A percentile compares a stretch with the other conserved stretches of the same genome.
These are phyloP conservation scores for Tausonia pullulans DNA, from an alignment of 1,284 basidiomycete species.

Conservation along the genomic window DNA sequence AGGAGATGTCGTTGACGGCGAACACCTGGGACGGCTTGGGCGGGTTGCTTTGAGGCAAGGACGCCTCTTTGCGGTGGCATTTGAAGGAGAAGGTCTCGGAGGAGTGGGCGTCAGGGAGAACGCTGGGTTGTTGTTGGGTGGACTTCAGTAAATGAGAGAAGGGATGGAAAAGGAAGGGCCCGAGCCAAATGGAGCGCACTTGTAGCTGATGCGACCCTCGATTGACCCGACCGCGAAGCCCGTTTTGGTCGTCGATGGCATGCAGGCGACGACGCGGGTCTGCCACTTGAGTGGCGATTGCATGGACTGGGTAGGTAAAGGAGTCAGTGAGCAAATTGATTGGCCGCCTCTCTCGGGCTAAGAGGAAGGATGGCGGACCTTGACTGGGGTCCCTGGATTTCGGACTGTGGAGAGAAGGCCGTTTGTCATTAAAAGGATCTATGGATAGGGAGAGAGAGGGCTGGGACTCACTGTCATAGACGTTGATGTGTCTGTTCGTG, in stretches of 20 bases:
- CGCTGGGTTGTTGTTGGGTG: not conserved
- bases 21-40: conserved; percentile 10
- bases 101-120: not conserved
- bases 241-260: conserved; percentile 45
- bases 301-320: conserved; percentile 31
- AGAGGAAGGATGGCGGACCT: not conserved
- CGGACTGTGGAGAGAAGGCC: not conserved
- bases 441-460: not conserved
- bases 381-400: conserved; percentile 8
- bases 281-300: conserved; percentile 86
- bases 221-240: conserved; percentile 90
- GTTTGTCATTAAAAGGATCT: too few relatives aligned
- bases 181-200: conserved; percentile 46
- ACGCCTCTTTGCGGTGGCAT: conserved; percentile 60
- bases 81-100: conserved; percentile 81
- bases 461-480: conserved; percentile 1
- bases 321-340: not conserved
- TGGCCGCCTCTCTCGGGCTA: too few relatives aligned
- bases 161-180: conserved; percentile 6
- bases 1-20: conserved; percentile 78
- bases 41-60: conserved; percentile 7
- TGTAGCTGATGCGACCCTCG: conserved; percentile 91
- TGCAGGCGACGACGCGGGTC: conserved; percentile 78
- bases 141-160: not conserved
- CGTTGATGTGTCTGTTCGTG: conserved; percentile 62